Conservation (phyloP, 768 basidiomycete species). For the Hericium erinaceus region DNA sequence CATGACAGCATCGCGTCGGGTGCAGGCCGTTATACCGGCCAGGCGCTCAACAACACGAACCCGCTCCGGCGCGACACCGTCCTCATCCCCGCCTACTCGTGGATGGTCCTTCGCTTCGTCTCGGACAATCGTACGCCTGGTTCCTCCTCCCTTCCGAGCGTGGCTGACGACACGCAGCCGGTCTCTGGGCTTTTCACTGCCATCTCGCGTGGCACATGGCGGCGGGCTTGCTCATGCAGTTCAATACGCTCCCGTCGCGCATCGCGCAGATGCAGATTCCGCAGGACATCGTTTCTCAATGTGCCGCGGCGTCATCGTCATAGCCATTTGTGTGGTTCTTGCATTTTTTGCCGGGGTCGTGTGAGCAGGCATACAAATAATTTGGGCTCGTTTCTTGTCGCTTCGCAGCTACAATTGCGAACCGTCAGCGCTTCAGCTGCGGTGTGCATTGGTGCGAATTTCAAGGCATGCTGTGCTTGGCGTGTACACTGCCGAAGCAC, state of each 20-base stretch:
- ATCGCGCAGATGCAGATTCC: constrained; percentile 5
- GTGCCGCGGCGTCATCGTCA: neutral
- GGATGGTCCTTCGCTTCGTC: constrained; percentile 6
- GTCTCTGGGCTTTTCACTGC: constrained; percentile 12
- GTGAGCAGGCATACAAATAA: too few relatives aligned
- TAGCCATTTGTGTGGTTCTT: too few relatives aligned
- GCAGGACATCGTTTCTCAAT: constrained; percentile 5
- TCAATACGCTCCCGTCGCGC: constrained; percentile 1
- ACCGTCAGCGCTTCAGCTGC: too few relatives aligned
- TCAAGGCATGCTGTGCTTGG: too few relatives aligned
- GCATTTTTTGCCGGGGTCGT: too few relatives aligned
- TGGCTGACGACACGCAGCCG: neutral
- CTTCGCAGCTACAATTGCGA: too few relatives aligned
- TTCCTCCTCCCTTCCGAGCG: neutral
- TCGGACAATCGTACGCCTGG: constrained; percentile 9
- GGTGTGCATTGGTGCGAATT: too few relatives aligned
- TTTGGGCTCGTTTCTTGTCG: too few relatives aligned
- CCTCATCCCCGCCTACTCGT: constrained; percentile 9
- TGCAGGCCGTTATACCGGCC: constrained; percentile 6
- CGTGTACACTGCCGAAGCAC: too few relatives aligned
- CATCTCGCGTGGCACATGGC: constrained; percentile 12
- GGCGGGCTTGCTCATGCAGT: constrained; percentile 7
- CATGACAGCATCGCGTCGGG: constrained; percentile 7
- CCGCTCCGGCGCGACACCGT: constrained; percentile 9
- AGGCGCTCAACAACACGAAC: constrained; percentile 4